phyloP scores from a whole-genome alignment of 176 grass and related monocot species.

The Aegilops umbellulata region DNA sequence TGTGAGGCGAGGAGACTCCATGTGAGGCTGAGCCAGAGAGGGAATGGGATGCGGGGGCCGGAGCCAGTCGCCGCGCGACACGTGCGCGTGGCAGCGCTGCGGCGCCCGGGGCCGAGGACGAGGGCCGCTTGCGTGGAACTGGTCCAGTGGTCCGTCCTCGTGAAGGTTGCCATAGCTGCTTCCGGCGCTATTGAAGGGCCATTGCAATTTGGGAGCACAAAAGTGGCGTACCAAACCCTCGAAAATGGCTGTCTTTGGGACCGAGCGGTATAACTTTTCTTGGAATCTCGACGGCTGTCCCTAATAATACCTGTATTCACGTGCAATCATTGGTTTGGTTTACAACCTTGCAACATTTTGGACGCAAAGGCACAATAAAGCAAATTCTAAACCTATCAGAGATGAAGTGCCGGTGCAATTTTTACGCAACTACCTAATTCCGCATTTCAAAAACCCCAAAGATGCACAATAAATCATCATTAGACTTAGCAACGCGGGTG shows the following conservation, averaged over 20 bases:
- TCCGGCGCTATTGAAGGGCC: neutral
- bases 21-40: constrained; percentile 22
- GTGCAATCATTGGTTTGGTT: neutral
- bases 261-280: neutral
- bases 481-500: too few species aligned
- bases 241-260: neutral
- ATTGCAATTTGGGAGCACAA: neutral
- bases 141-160: constrained; percentile 4
- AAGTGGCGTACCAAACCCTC: neutral
- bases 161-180: neutral
- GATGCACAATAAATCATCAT: too few species aligned
- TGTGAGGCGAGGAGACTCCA: neutral
- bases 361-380: neutral
- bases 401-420: too few species aligned
- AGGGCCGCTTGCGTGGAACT: neutral
- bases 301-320: neutral
- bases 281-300: neutral
- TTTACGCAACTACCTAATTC: too few species aligned
- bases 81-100: neutral
- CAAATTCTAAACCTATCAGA: neutral
- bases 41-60: constrained; percentile 35
- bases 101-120: constrained; percentile 20
- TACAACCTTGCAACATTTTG: neutral
- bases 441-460: too few species aligned
- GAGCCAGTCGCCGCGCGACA: neutral